These are phyloP conservation scores for Aspergillus conjunctus DNA, from an alignment of 495 filamentous ascomycete species.

Conservation along the genomic window DNA sequence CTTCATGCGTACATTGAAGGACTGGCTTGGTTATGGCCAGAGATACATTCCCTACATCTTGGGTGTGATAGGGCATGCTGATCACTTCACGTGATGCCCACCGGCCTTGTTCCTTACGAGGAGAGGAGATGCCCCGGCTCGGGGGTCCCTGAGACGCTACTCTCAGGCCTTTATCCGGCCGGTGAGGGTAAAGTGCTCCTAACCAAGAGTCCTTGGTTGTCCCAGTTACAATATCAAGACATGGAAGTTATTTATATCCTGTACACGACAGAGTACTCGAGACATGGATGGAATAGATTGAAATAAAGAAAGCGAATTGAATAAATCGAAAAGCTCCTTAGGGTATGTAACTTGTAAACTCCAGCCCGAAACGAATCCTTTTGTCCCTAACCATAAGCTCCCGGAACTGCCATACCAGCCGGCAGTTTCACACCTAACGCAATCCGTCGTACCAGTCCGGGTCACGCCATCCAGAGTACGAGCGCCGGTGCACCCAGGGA, in stretches of 20 bases:
- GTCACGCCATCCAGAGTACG: conserved; percentile 26
- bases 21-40: no score
- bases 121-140: no score
- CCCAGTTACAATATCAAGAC: neutral
- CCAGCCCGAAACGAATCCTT: neutral
- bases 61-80: no score
- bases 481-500: conserved; percentile 39
- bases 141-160: no score
- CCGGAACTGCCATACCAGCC: neutral
- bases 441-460: conserved; percentile 7
- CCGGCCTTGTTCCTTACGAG: no score
- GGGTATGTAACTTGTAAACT: conserved; percentile 13
- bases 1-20: neutral
- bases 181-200: no score
- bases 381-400: neutral
- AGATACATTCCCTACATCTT: no score
- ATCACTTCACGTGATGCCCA: no score
- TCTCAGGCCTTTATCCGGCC: no score
- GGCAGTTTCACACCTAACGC: neutral
- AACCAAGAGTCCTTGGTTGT: no score
- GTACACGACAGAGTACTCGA: neutral
- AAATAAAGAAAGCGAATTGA: neutral
- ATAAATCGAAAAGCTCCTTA: conserved; percentile 1
- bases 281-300: neutral
- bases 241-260: neutral